A percentile compares a stretch with the other conserved stretches of the same genome.
Conservation (phyloP, 345 rosid genomes). For the Eucalyptus caleyi region DNA sequence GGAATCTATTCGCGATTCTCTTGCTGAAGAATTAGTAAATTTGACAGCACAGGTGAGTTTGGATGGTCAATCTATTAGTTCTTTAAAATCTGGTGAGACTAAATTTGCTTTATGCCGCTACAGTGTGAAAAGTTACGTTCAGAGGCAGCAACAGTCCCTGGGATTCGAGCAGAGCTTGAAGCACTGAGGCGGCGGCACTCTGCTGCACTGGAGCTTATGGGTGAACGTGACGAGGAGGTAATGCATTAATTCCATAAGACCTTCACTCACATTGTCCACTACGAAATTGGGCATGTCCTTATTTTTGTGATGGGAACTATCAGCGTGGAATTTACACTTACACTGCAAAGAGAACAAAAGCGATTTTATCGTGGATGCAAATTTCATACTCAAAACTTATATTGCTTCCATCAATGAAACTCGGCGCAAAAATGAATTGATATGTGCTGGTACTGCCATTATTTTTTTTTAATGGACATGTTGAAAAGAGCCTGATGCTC, state of each 20-base stretch:
- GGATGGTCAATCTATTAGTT: background rate
- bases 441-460: background rate
- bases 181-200: conserved; percentile 90
- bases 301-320: background rate
- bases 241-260: background rate
- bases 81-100: background rate
- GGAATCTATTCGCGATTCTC: conserved; percentile 96
- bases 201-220: conserved; percentile 97
- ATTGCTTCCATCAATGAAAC: background rate
- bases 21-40: conserved; percentile 94
- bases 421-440: background rate
- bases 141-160: conserved; percentile 66
- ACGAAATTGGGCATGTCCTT: background rate
- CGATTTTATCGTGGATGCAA: background rate
- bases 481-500: background rate
- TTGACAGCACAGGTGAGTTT: conserved; percentile 78
- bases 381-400: background rate
- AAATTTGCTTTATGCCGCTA: background rate
- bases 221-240: conserved; percentile 99
- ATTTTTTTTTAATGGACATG: background rate
- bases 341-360: background rate
- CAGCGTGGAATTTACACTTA: background rate
- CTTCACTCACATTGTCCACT: background rate
- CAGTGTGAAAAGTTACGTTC: conserved; percentile 85
- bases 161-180: conserved; percentile 83